These are phyloP conservation scores for Talaromyces trachyspermus DNA, from an alignment of 495 filamentous ascomycete species.

Conservation along the genomic window DNA sequence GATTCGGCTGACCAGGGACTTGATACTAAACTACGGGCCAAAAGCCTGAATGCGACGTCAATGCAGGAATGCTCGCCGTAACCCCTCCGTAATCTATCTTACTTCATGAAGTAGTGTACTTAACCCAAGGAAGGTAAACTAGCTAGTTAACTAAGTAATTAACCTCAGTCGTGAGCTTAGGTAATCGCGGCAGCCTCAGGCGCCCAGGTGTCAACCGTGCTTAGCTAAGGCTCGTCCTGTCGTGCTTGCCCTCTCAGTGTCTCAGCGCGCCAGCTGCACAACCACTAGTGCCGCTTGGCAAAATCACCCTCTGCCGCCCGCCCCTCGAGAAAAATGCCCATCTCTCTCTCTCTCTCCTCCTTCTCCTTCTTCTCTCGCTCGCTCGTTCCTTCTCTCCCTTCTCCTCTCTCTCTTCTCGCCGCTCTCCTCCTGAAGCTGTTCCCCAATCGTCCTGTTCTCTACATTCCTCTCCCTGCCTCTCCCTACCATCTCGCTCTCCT, in stretches of 20 bases:
- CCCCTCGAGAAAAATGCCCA: constrained; percentile 32
- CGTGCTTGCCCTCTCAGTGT: background rate
- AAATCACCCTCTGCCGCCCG: constrained; percentile 35
- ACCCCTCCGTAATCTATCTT: too few species aligned
- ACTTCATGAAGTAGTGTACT: too few species aligned
- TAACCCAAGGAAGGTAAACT: too few species aligned
- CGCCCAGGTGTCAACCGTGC: background rate
- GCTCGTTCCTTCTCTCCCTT: background rate
- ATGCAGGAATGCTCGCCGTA: too few species aligned
- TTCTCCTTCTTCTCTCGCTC: background rate
- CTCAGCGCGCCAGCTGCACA: constrained; percentile 34
- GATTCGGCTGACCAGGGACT: too few species aligned
- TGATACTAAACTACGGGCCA: too few species aligned
- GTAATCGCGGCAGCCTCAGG: too few species aligned
- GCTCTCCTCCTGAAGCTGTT: constrained; percentile 6
- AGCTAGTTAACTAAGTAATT: too few species aligned
- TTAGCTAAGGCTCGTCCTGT: background rate
- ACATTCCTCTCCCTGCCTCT: background rate
- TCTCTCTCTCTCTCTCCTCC: constrained; percentile 19
- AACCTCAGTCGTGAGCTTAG: too few species aligned
- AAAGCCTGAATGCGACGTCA: too few species aligned
- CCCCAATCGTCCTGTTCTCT: constrained; percentile 7
- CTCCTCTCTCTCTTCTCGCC: constrained; percentile 11
- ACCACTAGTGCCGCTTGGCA: constrained; percentile 45
- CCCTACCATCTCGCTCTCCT: background rate